phyloP scores from a whole-genome alignment of 1,139 yeast genomes.

The Magnusiomyces fungicola region DNA sequence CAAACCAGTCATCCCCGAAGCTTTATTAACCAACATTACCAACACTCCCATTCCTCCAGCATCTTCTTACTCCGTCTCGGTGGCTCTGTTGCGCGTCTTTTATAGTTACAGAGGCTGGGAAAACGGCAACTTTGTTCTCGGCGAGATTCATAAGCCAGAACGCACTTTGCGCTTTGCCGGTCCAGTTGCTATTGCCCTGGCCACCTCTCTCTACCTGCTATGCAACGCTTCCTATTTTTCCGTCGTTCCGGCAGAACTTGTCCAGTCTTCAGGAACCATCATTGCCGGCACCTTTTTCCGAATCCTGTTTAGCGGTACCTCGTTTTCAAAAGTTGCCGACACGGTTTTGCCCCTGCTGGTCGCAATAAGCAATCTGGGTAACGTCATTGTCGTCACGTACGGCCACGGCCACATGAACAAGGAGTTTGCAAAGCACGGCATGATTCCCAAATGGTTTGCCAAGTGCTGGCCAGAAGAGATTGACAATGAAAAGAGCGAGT shows the following conservation, averaged over 20 bases:
- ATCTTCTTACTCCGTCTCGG: constrained; percentile 32
- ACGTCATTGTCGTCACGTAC: constrained; percentile 67
- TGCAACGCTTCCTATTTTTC: constrained; percentile 69
- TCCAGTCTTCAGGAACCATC: constrained; percentile 57
- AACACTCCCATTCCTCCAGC: not conserved
- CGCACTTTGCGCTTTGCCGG: constrained; percentile 64
- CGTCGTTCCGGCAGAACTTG: constrained; percentile 63
- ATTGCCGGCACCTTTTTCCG: constrained; percentile 71
- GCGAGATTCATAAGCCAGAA: constrained; percentile 67
- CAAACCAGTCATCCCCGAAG: constrained; percentile 24
- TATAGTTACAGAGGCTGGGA: constrained; percentile 63
- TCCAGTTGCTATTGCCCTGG: constrained; percentile 54
- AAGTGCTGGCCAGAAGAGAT: not conserved
- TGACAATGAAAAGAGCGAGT: not conserved
- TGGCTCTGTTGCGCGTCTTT: constrained; percentile 50
- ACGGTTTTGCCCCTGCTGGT: constrained; percentile 55
- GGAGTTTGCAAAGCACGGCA: constrained; percentile 65
- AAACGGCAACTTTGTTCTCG: constrained; percentile 71
- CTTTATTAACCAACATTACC: constrained; percentile 15
- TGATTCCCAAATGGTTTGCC: constrained; percentile 41
- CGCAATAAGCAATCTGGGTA: constrained; percentile 67
- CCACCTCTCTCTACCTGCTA: constrained; percentile 56
- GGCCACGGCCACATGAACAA: constrained; percentile 69
- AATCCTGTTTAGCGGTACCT: constrained; percentile 55
- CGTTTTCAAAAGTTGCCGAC: constrained; percentile 39